phyloP scores from a whole-genome alignment of 139 green algal genomes.

The Chlorella sp. region DNA sequence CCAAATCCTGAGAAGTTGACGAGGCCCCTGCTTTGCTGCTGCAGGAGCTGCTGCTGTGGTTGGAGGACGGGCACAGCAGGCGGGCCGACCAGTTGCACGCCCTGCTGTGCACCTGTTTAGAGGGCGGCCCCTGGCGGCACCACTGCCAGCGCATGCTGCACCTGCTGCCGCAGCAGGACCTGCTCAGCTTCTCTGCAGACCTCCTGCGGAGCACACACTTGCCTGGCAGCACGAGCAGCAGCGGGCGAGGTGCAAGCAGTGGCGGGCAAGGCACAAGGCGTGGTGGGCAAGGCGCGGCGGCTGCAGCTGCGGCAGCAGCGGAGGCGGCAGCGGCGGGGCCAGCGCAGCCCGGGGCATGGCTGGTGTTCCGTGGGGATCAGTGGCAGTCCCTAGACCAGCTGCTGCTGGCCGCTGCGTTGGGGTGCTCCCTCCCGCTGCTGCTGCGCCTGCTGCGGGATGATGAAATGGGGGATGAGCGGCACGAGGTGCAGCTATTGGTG shows the following conservation, averaged over 20 bases:
- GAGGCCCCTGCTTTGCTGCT: too few relatives aligned
- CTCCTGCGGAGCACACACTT: not conserved
- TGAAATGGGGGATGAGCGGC: not conserved
- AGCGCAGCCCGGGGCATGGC: not conserved
- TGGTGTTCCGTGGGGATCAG: not conserved
- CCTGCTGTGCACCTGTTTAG: constrained; percentile 26
- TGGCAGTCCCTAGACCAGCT: constrained; percentile 33
- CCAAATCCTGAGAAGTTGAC: too few relatives aligned
- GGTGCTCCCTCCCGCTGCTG: constrained; percentile 17
- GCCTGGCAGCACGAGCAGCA: not conserved
- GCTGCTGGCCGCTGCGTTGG: constrained; percentile 29
- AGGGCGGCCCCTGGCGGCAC: not conserved
- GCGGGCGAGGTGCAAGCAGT: not conserved
- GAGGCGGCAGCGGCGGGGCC: not conserved
- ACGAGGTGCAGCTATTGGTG: not conserved
- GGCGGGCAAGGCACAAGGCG: not conserved
- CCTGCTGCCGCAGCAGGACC: constrained; percentile 39
- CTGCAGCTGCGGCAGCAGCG: not conserved
- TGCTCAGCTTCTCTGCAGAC: constrained; percentile 26
- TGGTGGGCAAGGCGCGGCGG: not conserved
- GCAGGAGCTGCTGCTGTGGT: constrained; percentile 28
- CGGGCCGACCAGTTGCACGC: constrained; percentile 1
- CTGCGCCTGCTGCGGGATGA: not conserved
- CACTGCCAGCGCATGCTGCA: constrained; percentile 38
- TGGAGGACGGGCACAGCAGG: not conserved